Evolutionary conservation across 1,284 basidiomycete species (phyloP), one percentile per base, ranked within the genome.

Genomic region (Rhodotorula sp.): DNA sequence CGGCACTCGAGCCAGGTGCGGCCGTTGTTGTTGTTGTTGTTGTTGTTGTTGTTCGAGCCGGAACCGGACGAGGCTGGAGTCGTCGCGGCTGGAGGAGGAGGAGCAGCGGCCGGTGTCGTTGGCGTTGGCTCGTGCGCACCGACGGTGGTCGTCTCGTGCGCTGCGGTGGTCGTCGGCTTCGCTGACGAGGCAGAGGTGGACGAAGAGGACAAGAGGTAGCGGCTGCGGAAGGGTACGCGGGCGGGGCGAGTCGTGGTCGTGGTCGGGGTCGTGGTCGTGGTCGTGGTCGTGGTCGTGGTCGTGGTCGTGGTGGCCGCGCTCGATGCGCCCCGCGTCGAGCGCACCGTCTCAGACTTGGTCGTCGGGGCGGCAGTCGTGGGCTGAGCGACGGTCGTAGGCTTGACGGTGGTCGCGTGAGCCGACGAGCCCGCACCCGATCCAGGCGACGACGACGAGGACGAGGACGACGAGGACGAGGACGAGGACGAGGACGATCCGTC

Each of bases 1-100:
- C 58, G 59, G 65, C 73, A 75, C 13, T 46, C 15, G 53, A 75
- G 48, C 58, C 48, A 59, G 10, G 65, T 59, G 1, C 62, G 30
- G 22, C 28, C 9, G 24, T 28, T 26, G 50, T 18, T 26, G n/a
- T n/a, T n/a, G n/a, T n/a, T n/a, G n/a, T n/a, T n/a, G n/a, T n/a
- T n/a, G n/a, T n/a, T n/a, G n/a, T n/a, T n/a, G 48, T 15, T 22
- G 47, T 20, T 18, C 11, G 60, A 52, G 6, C 30, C 24, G 16
- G 22, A 22, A 18, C 30, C 22, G 30, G 65, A 51, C 24, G 69
- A 63, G 28, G 40, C 5, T 2, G 56, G 24, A 28, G 47, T 3
- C 9, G 50, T 51, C 24, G 57, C 57, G n/a, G 56, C 31, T 16
- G 44, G 46, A 48, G 13, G 58, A 16, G n/a, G n/a, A n/a, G n/a